Base-by-base conservation (phyloP, 108 stramenopile species). In the Nitzschia putrida region DNA sequence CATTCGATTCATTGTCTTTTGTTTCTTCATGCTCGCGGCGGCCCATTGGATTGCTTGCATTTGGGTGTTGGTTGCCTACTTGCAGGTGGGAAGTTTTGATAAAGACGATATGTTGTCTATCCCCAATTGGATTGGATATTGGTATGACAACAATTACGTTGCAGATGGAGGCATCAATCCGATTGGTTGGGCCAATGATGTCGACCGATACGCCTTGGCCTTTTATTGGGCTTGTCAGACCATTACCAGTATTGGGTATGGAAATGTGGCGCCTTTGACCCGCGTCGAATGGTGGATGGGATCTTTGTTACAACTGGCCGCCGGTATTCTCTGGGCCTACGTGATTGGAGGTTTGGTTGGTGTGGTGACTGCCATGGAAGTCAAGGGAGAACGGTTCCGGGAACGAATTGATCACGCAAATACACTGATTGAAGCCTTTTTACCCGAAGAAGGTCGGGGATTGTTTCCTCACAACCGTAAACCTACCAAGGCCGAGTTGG, bases 401-500 rank as follows among this genome's bases (percentile, higher is more conserved):
- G 47, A 49, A 49, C 47, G 47, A 16, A 49, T 49, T 49, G 47
- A 49, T 49, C 4, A 49, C 2, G 47, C 47, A 16, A 49, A 49
- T 6, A 49, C 47, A 16, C 18, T 49, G 47, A 49, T 49, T 18
- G 18, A 49, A 18, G 47, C 47, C 47, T 49, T 49, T 49, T 49
- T 49, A 49, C 47, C 47, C 14, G 47, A 49, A 49, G 47, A 49
- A 49, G 47, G 18, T 49, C 47, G 47, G 6, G 47, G 47, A 18
- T 16, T 49, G n/a, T 49, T 49, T 49, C 47, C 47, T 18, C 18
- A 18, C n/a, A 18, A 18, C 6, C 47, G 6, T 18, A 16, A 16
- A 16, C 47, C 47, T 3, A 49, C 47, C n/a, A 16, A 18, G 18
- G 18, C 14, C n/a, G 18, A 49, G 14, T 18, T 16, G 14, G 47